These are phyloP conservation scores for Cryptococcus floricola DNA, from an alignment of 1,284 basidiomycete species.

Conservation along the genomic window DNA sequence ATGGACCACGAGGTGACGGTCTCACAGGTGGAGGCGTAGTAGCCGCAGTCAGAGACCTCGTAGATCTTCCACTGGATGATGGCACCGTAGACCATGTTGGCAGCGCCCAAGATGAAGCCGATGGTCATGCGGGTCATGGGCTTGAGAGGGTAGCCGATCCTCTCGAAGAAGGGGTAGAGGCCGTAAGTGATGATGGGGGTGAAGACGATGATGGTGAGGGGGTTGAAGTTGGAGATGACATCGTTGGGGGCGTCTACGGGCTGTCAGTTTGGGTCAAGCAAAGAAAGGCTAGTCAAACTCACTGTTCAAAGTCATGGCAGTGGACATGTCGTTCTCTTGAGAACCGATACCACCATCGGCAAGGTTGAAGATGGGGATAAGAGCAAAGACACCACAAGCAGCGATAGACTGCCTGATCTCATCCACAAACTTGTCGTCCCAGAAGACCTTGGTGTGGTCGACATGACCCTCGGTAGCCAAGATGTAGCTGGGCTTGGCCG, in stretches of 20 bases:
- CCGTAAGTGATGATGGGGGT: constrained; percentile 50
- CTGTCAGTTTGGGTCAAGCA: neutral
- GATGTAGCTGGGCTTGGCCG: constrained; percentile 49
- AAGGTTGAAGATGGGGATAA: constrained; percentile 52
- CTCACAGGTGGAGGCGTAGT: constrained; percentile 45
- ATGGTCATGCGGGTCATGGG: constrained; percentile 37
- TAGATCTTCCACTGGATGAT: constrained; percentile 54
- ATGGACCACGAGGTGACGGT: constrained; percentile 36
- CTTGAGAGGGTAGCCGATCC: constrained; percentile 38
- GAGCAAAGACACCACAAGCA: constrained; percentile 52
- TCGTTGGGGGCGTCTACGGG: constrained; percentile 50
- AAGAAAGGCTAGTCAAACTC: neutral
- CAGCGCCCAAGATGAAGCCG: constrained; percentile 43
- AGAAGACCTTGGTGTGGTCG: constrained; percentile 46
- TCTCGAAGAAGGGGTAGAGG: constrained; percentile 50
- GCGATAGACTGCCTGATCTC: constrained; percentile 51
- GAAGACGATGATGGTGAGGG: constrained; percentile 50
- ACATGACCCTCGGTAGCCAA: constrained; percentile 26
- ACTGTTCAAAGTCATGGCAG: constrained; percentile 47
- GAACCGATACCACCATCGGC: constrained; percentile 51
- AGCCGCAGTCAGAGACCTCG: constrained; percentile 49
- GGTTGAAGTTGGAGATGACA: constrained; percentile 52
- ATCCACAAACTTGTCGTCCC: constrained; percentile 53
- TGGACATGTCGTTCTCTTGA: constrained; percentile 48
- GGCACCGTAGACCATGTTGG: constrained; percentile 49